phyloP scores from a whole-genome alignment of 768 basidiomycete species.

The Gelatoporia subvermispora region DNA sequence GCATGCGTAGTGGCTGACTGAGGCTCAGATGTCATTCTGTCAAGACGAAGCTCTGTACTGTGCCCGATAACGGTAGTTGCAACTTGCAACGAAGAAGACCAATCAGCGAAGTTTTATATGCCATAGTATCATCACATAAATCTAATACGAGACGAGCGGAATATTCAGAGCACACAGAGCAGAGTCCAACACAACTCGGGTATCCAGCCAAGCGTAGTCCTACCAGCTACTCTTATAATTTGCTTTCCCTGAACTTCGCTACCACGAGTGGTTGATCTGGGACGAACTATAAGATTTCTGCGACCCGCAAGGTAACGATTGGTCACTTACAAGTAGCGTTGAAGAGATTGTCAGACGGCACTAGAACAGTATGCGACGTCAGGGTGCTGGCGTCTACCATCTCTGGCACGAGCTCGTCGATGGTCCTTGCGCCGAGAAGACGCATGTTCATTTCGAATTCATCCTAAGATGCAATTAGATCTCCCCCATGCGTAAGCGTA shows the following conservation, averaged over 20 bases:
- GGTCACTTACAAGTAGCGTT: conserved; percentile 68
- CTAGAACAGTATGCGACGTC: conserved; percentile 52
- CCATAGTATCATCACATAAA: no score
- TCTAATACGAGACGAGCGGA: no score
- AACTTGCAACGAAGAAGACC: no score
- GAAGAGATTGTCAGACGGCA: conserved; percentile 69
- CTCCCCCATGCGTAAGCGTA: not conserved
- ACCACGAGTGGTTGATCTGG: conserved; percentile 16
- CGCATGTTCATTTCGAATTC: conserved; percentile 98
- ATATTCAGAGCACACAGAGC: no score
- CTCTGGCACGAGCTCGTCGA: conserved; percentile 72
- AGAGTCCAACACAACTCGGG: no score
- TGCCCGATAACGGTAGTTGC: no score
- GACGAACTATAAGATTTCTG: not conserved
- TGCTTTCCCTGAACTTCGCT: conserved; percentile 16
- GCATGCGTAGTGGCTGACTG: no score
- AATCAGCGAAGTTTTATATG: no score
- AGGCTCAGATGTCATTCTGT: no score
- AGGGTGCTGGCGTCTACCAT: conserved; percentile 85
- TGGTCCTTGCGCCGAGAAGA: conserved; percentile 73
- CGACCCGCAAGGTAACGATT: not conserved
- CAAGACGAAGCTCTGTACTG: no score
- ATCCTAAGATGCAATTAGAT: no score
- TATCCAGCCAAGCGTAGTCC: no score
- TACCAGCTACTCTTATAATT: conserved; percentile 6